A percentile compares a stretch with the other conserved stretches of the same genome.
Evolutionary conservation across 176 grass and related monocot genomes (phyloP).

Genomic region (Juncus effusus): DNA sequence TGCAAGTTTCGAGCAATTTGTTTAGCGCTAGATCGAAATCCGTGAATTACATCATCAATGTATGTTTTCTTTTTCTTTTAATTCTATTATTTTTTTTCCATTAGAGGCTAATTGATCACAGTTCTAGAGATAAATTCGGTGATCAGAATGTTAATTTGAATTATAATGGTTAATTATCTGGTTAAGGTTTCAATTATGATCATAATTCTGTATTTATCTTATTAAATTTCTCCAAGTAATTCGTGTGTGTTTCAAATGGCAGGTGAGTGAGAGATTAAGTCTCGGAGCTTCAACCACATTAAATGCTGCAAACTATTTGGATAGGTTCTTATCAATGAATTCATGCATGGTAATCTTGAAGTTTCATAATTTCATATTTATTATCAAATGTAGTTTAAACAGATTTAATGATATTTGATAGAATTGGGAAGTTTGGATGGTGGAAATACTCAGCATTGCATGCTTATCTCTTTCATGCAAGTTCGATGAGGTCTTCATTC

Average conservation of each 20-base stretch:
- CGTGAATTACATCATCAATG: conserved; percentile 55
- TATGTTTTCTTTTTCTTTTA: conserved; percentile 29
- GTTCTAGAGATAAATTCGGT: no score
- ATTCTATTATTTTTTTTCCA: conserved; percentile 1
- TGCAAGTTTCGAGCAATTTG: conserved; percentile 13
- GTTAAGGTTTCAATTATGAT: not conserved
- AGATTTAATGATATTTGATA: conserved; percentile 2
- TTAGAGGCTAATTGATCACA: not conserved
- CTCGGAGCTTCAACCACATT: conserved; percentile 37
- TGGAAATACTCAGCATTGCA: conserved; percentile 69
- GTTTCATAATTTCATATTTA: not conserved
- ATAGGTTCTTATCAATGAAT: conserved; percentile 76
- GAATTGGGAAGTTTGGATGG: conserved; percentile 87
- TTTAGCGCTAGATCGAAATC: conserved; percentile 39
- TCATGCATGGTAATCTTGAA: conserved; percentile 5
- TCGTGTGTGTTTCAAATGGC: not conserved
- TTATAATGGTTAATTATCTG: not conserved
- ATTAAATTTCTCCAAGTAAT: not conserved
- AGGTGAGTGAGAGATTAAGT: conserved; percentile 46
- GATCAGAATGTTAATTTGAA: not conserved
- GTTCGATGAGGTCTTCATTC: conserved; percentile 53
- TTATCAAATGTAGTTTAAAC: not conserved
- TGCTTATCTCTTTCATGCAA: conserved; percentile 80
- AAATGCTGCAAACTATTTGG: conserved; percentile 69
- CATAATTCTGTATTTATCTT: not conserved